Conservation (phyloP, 345 rosid genomes). For the Hypericum androsaemum region DNA sequence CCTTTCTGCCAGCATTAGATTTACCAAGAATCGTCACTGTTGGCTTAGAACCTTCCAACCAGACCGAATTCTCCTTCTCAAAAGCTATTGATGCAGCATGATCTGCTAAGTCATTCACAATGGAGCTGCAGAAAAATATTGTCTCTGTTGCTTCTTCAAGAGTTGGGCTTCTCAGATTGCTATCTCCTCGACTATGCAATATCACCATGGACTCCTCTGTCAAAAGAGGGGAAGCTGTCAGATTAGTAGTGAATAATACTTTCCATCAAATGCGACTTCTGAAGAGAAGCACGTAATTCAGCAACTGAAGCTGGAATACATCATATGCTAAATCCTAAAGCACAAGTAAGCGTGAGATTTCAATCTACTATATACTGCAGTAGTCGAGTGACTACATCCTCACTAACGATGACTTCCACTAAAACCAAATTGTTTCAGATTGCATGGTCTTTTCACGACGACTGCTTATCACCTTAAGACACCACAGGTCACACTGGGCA, state of each 20-base stretch:
- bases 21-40: conserved; percentile 66
- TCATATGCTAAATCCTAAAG: too few species aligned
- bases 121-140: conserved; percentile 88
- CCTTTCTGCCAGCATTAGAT: conserved; percentile 39
- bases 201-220: conserved; percentile 65
- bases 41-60: conserved; percentile 51
- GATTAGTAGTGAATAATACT: conserved; percentile 9
- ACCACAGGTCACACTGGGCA: too few species aligned
- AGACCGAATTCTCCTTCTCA: conserved; percentile 43
- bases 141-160: conserved; percentile 94
- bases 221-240: conserved; percentile 17
- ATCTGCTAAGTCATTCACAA: conserved; percentile 83
- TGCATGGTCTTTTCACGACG: too few species aligned
- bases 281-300: too few species aligned
- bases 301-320: too few species aligned
- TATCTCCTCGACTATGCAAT: conserved; percentile 51
- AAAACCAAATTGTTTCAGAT: too few species aligned
- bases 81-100: conserved; percentile 71
- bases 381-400: too few species aligned
- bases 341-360: too few species aligned
- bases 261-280: too few species aligned
- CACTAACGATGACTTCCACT: too few species aligned
- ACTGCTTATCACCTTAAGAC: too few species aligned
- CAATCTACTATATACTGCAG: too few species aligned
- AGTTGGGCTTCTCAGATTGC: conserved; percentile 70